These are phyloP conservation scores for Exophiala mesophila DNA, from an alignment of 2,329 filamentous ascomycete species.

Conservation along the genomic window DNA sequence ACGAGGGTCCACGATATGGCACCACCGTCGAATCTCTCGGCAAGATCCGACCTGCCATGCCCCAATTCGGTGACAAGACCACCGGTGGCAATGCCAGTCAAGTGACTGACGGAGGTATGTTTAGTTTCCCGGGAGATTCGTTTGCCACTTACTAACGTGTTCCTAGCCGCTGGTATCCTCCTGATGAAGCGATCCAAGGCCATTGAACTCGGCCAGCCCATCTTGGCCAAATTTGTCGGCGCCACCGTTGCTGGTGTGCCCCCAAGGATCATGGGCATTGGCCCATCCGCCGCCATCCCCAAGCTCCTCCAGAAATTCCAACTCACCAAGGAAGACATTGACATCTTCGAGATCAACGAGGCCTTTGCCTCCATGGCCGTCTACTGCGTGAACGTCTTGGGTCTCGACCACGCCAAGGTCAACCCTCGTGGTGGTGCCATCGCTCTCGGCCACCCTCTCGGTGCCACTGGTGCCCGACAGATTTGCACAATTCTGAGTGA, in stretches of 20 bases:
- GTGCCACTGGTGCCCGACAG: slow-evolving; percentile 82
- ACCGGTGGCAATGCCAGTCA: slow-evolving; percentile 94
- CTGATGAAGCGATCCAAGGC: slow-evolving; percentile 94
- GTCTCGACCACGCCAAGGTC: slow-evolving; percentile 64
- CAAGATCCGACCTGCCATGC: slow-evolving; percentile 88
- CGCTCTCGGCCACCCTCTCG: slow-evolving; percentile 83
- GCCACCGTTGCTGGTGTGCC: slow-evolving; percentile 85
- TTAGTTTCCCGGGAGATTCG: slow-evolving; percentile 1
- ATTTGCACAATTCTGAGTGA: slow-evolving; percentile 89
- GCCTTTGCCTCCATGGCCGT: slow-evolving; percentile 97
- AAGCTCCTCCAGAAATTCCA: slow-evolving; percentile 82
- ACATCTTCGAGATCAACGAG: slow-evolving; percentile 93
- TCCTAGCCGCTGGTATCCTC: slow-evolving; percentile 70
- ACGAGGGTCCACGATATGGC: slow-evolving; percentile 86
- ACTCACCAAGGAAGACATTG: slow-evolving; percentile 73
- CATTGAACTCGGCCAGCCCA: slow-evolving; percentile 78
- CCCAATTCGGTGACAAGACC: slow-evolving; percentile 77
- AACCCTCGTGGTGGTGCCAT: slow-evolving; percentile 94
- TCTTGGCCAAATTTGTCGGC: slow-evolving; percentile 90
- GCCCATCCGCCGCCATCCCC: slow-evolving; percentile 55
- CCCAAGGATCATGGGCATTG: slow-evolving; percentile 78
- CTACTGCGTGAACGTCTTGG: slow-evolving; percentile 72
- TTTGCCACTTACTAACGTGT: slow-evolving; percentile 25
- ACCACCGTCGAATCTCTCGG: slow-evolving; percentile 76
- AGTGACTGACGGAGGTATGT: slow-evolving; percentile 79